phyloP scores from a whole-genome alignment of 2,329 filamentous ascomycete genomes.

The Nothopassalora personata region DNA sequence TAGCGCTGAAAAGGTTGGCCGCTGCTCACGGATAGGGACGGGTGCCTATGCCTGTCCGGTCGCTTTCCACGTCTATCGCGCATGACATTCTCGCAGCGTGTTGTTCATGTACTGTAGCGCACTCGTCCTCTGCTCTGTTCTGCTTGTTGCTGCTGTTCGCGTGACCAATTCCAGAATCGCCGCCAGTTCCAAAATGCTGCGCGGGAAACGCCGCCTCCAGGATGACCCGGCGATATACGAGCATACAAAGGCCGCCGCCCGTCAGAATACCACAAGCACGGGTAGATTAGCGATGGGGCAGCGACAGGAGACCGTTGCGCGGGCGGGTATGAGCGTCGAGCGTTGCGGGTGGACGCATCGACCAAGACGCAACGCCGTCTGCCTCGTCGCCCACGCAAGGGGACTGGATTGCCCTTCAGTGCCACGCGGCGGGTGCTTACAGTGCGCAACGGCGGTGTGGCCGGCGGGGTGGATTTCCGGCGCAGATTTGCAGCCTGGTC shows the following conservation, averaged over 20 bases:
- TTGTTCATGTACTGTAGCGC: constrained; percentile 14
- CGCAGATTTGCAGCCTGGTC: background rate
- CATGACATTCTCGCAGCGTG: constrained; percentile 27
- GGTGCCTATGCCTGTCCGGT: constrained; percentile 35
- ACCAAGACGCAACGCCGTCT: background rate
- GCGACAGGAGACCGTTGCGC: constrained; percentile 10
- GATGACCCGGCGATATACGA: constrained; percentile 4
- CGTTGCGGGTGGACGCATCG: constrained; percentile 10
- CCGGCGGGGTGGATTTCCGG: background rate
- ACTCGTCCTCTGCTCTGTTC: constrained; percentile 1
- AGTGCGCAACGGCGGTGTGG: background rate
- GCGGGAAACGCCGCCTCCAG: constrained; percentile 3
- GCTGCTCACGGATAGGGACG: constrained; percentile 27
- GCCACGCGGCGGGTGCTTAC: constrained; percentile 1
- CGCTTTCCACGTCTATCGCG: constrained; percentile 25
- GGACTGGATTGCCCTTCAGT: background rate
- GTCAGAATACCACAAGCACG: constrained; percentile 11
- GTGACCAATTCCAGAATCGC: constrained; percentile 6
- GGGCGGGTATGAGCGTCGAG: constrained; percentile 4
- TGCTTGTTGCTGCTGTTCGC: constrained; percentile 9
- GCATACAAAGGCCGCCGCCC: constrained; percentile 17
- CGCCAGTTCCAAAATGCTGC: background rate
- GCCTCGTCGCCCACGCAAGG: constrained; percentile 9
- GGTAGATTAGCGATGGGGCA: constrained; percentile 19
- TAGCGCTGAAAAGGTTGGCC: constrained; percentile 16